Evolutionary conservation across 331 rosid genomes (phyloP).

Genomic region (Malus hybrid): DNA sequence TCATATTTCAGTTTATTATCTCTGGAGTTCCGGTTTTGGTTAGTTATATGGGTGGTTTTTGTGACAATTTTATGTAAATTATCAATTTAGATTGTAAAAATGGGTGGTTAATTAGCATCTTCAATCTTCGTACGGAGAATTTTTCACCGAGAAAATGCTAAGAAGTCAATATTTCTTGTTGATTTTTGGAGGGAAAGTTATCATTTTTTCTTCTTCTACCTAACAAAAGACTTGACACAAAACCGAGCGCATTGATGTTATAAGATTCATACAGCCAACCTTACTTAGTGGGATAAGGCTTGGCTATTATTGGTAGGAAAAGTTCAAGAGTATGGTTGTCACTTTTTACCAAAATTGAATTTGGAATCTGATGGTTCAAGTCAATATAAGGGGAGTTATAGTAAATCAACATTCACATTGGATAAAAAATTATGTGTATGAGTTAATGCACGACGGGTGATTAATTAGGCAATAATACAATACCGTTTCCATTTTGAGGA

Average conservation of each 20-base stretch:
- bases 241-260: too few relatives aligned
- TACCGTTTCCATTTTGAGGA: conserved; percentile 4
- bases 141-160: background rate
- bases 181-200: background rate
- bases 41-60: background rate
- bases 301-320: background rate
- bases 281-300: too few relatives aligned
- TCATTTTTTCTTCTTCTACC: background rate
- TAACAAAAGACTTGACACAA: too few relatives aligned
- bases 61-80: background rate
- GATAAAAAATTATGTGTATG: background rate
- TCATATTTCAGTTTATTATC: background rate
- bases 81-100: background rate
- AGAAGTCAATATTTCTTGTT: background rate
- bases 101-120: background rate
- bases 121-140: background rate
- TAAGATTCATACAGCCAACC: too few relatives aligned
- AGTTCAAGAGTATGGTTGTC: background rate
- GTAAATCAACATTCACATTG: background rate
- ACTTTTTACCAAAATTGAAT: background rate
- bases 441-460: conserved; percentile 4
- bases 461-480: background rate
- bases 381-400: background rate
- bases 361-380: background rate
- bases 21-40: background rate